Conservation (phyloP, 805 yeast genomes). For the Lipomyces chichibuensis region DNA sequence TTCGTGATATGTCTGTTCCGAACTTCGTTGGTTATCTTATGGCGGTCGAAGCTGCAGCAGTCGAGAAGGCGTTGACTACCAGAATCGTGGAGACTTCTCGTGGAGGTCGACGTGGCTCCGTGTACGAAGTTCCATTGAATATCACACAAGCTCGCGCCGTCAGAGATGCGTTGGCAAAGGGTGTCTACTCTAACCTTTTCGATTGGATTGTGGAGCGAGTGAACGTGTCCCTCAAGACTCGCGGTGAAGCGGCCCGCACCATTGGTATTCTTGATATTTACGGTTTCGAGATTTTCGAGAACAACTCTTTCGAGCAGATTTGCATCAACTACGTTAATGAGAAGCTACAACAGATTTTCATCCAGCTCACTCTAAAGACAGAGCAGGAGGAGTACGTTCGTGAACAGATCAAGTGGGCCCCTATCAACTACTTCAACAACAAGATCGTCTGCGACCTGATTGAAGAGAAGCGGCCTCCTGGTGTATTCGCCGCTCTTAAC, state of each 20-base stretch:
- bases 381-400: slow-evolving; percentile 97
- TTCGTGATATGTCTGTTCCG: slow-evolving; percentile 87
- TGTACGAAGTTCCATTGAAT: slow-evolving; percentile 92
- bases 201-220: slow-evolving; percentile 97
- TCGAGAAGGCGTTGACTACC: slow-evolving; percentile 71
- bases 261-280: slow-evolving; percentile 96
- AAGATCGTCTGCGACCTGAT: slow-evolving; percentile 95
- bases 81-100: slow-evolving; percentile 88
- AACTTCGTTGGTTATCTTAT: slow-evolving; percentile 90
- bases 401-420: slow-evolving; percentile 96
- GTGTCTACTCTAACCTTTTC: slow-evolving; percentile 85
- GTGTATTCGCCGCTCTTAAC: slow-evolving; percentile 92
- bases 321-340: slow-evolving; percentile 94
- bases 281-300: slow-evolving; percentile 95
- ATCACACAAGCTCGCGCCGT: slow-evolving; percentile 88
- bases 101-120: slow-evolving; percentile 87
- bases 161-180: slow-evolving; percentile 93
- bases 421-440: slow-evolving; percentile 94
- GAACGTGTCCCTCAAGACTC: slow-evolving; percentile 69
- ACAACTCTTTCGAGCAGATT: slow-evolving; percentile 93
- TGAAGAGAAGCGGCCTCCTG: slow-evolving; percentile 93
- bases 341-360: slow-evolving; percentile 94
- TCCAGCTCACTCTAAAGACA: slow-evolving; percentile 90
- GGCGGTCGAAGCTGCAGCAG: slow-evolving; percentile 70
- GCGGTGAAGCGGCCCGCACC: slow-evolving; percentile 59